These are phyloP conservation scores for Vanilla planifolia DNA, from an alignment of 106 monocot species.

Conservation along the genomic window DNA sequence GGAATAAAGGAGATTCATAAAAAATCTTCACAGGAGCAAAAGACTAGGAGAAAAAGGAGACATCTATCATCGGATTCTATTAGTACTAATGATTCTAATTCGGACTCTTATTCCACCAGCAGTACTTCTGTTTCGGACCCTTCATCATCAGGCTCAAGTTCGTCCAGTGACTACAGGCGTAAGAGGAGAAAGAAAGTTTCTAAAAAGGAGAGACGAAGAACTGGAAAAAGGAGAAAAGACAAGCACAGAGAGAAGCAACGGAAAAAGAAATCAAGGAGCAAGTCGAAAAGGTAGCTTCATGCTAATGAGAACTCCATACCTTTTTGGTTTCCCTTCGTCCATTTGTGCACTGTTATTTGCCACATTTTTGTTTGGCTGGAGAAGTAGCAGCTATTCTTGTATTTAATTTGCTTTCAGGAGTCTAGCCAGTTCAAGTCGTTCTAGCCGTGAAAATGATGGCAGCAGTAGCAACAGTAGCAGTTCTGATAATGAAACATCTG, in stretches of 20 bases:
- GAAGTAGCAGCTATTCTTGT: background rate
- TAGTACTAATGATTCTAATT: constrained; percentile 35
- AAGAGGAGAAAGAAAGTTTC: constrained; percentile 37
- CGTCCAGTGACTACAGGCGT: constrained; percentile 39
- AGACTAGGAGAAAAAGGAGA: constrained; percentile 31
- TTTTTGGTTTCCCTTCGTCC: background rate
- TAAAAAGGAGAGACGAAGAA: constrained; percentile 17
- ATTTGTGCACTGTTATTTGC: background rate
- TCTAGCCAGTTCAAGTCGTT: constrained; percentile 21
- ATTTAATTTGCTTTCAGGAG: constrained; percentile 7
- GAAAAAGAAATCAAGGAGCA: constrained; percentile 26
- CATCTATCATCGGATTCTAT: constrained; percentile 34
- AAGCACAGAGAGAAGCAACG: constrained; percentile 13
- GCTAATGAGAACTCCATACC: background rate
- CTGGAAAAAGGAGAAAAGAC: constrained; percentile 15
- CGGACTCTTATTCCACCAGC: constrained; percentile 32
- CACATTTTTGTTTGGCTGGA: background rate
- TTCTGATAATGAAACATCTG: constrained; percentile 23
- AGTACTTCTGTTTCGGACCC: constrained; percentile 37
- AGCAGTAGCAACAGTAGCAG: constrained; percentile 12
- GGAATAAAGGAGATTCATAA: constrained; percentile 9
- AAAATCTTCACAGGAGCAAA: constrained; percentile 14
- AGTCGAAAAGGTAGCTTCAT: constrained; percentile 27
- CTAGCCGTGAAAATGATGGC: constrained; percentile 20
- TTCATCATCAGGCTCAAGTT: constrained; percentile 37